Base-by-base conservation (phyloP, 2,329 filamentous ascomycete species). In the Harringtonia aguacate region DNA sequence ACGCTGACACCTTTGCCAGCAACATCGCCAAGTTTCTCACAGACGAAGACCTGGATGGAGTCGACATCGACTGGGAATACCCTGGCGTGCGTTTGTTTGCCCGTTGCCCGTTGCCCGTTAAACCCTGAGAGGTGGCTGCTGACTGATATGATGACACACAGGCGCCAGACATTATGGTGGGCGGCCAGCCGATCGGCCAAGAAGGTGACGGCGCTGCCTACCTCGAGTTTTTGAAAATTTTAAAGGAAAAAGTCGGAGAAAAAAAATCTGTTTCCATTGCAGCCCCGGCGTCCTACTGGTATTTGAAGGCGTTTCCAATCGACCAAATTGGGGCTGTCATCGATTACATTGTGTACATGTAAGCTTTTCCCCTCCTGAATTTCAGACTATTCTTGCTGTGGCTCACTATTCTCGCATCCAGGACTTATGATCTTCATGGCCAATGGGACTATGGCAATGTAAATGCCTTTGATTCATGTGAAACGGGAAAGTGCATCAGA, bases 401-500 rank as follows among this genome's bases (percentile, higher is more conserved):
- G 24, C 24, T 27, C 24, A 27, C 24, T 27, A 27, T 27, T 27
- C 24, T 7, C 24, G 24, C 10, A 6, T 27, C 24, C 24, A 27
- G 24, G 24, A 58, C 44, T 43, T 62, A 62, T 15, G 57, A 62
- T 38, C 46, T 61, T 4, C 46, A 66, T 41, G 63, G 63, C 4
- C 61, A 66, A 42, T 66, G 62, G 62, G 62, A 64, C 43, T 57
- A 56, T 33, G 55, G 51, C 24, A 47, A 49, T 14, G 34, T 22
- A 3, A 36, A 36, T 22, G 17, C 34, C 18, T 22, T 21, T 8
- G 27, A 47, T 4, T 58, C 57, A 3, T 66, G 63, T 41, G 27
- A 36, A 1, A 36, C 22, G 1, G 54, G 58, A 2, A 55, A 54
- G 44, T 60, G 57, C 34, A 45, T 61, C 1, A 48, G 63, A 1